phyloP scores from a whole-genome alignment of 2,329 filamentous ascomycete species.

The Scortechinia acanthostroma region DNA sequence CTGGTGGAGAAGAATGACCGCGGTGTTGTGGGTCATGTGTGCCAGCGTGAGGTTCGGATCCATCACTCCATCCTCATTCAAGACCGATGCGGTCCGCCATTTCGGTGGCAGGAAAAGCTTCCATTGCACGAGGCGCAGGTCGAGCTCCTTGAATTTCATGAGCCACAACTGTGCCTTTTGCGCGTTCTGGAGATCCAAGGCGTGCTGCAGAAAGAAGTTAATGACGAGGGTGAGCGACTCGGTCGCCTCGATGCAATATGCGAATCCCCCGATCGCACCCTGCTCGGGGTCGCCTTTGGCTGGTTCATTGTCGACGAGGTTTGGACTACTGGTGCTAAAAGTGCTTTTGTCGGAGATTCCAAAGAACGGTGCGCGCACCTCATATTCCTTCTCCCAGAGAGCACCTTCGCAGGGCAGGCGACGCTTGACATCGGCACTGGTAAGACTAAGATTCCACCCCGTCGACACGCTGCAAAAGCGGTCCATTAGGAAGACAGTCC shows the following conservation, averaged over 20 bases:
- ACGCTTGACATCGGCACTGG: constrained; percentile 22
- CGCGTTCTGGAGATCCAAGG: constrained; percentile 25
- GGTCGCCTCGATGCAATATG: constrained; percentile 35
- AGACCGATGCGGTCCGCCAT: constrained; percentile 30
- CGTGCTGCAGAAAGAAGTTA: constrained; percentile 33
- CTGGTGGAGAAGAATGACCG: constrained; percentile 39
- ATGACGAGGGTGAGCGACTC: constrained; percentile 34
- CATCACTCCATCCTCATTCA: constrained; percentile 19
- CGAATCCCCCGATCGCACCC: constrained; percentile 31
- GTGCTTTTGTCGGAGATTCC: constrained; percentile 32
- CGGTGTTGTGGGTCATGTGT: constrained; percentile 38
- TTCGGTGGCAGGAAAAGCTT: constrained; percentile 32
- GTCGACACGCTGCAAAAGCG: no score
- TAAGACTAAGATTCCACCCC: constrained; percentile 27
- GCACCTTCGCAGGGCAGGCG: constrained; percentile 29
- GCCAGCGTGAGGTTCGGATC: constrained; percentile 41
- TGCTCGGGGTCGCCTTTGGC: no score
- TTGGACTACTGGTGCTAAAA: constrained; percentile 18
- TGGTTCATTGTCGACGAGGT: no score
- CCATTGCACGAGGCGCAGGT: constrained; percentile 36
- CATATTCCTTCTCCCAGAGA: constrained; percentile 27
- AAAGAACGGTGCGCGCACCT: constrained; percentile 31
- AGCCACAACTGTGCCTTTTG: constrained; percentile 32
- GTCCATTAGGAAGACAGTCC: constrained; percentile 89
- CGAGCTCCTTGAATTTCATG: constrained; percentile 36